Evolutionary conservation across 2,329 filamentous ascomycete species (phyloP), one percentile per base, ranked within the genome.

Genomic region (Xylaria sp.): DNA sequence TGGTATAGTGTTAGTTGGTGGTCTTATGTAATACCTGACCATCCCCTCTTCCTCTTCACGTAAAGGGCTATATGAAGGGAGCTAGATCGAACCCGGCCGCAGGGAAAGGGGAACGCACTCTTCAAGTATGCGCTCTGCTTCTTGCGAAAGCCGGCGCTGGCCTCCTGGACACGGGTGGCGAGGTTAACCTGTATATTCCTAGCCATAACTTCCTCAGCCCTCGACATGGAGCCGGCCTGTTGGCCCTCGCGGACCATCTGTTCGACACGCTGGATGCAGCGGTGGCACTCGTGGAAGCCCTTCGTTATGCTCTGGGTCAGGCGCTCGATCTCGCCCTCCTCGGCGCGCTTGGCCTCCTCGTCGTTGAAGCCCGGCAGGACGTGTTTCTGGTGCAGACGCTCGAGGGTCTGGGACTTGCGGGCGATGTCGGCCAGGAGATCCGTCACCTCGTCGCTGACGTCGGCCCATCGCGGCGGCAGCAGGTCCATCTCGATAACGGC

Each of bases 401-500:
- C 95, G 31, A 99, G 85, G 70, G 88, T 88, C 70, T 91, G 88
- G 68, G 92, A 91, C 78, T 96, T 92, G 63, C 87, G 88, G 54
- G 92, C 90, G 67, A 98, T 92, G 60, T 91, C 87, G 63, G 86
- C 84, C 9, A 99, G 85, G 41, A 91, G 80, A 61, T 97, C 92
- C 29, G 90, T 89, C 63, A 99, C 92, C 74, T 98, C 93, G 74
- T 98, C 95, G 72, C 93, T 93, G 61, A 97, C 84, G 73, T 99
- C 95, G 60, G 94, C 90, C 95, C 95, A 99, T 63, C 95, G 89
- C 54, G 95, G 95, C 23, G 95, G 95, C 17, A 99, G 83, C 38
- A 97, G 81, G 77, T 98, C 94, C 95, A 99, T 98, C 81, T 99
- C 95, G 72, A 99, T 98, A 59, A 99, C 88, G 19, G 92, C 91